Evolutionary conservation across 306 rosid genomes (phyloP).

Genomic region (Glycine tomentella): DNA sequence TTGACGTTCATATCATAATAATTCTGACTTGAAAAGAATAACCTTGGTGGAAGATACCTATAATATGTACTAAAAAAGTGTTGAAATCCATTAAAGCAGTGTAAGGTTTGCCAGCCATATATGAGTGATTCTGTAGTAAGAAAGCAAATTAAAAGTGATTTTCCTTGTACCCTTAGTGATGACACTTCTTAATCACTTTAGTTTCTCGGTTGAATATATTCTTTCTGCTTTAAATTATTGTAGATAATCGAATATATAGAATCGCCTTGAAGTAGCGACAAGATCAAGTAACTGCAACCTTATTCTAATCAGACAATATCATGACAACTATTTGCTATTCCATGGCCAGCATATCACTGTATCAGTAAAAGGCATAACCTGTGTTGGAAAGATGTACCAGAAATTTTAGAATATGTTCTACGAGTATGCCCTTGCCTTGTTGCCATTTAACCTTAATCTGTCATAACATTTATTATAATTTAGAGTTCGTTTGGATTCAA

Average conservation of each 20-base stretch:
- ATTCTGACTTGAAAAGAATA: too few relatives aligned
- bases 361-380: background rate
- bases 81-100: background rate
- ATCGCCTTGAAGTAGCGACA: background rate
- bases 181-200: background rate
- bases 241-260: background rate
- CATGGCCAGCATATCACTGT: background rate
- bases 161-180: background rate
- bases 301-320: background rate
- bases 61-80: too few relatives aligned
- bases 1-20: too few relatives aligned
- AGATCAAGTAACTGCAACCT: background rate
- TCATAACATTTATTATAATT: background rate
- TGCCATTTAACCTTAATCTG: background rate
- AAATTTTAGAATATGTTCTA: constrained; percentile 7
- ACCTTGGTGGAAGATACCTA: too few relatives aligned
- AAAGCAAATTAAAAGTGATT: background rate
- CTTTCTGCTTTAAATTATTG: background rate
- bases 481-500: too few relatives aligned
- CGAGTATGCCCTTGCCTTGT: background rate
- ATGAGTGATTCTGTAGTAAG: background rate
- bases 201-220: background rate
- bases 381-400: constrained; percentile 16
- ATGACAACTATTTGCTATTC: constrained; percentile 1
- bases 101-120: background rate